phyloP scores from a whole-genome alignment of 2,329 filamentous ascomycete genomes.

The Aureobasidium zeae region DNA sequence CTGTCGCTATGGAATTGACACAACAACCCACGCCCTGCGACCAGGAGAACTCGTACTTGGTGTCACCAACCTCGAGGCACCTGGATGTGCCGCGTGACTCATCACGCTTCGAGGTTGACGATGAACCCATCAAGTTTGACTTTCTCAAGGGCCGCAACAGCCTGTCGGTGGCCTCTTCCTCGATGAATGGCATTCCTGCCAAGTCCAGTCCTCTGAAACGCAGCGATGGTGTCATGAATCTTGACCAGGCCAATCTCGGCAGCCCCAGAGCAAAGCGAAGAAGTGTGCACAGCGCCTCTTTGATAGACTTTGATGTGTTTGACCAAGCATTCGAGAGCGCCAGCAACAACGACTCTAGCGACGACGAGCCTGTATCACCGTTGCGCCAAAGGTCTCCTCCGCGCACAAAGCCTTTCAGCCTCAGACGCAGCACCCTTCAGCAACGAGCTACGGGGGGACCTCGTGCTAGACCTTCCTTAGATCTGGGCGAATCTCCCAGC shows the following conservation, averaged over 20 bases:
- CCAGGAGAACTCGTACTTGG: slow-evolving; percentile 21
- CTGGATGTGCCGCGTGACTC: slow-evolving; percentile 19
- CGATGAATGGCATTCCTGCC: slow-evolving; percentile 43
- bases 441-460: slow-evolving; percentile 56
- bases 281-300: slow-evolving; percentile 69
- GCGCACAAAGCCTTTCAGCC: slow-evolving; percentile 27
- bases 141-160: slow-evolving; percentile 34
- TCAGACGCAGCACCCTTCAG: slow-evolving; percentile 79
- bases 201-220: slow-evolving; percentile 82
- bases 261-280: slow-evolving; percentile 87
- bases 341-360: slow-evolving; percentile 20
- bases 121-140: slow-evolving; percentile 40
- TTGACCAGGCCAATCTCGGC: slow-evolving; percentile 67
- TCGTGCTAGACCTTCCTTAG: slow-evolving; percentile 31
- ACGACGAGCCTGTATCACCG: slow-evolving; percentile 15
- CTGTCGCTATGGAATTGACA: slow-evolving; percentile 36
- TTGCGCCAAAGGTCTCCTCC: slow-evolving; percentile 25
- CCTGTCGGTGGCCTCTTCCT: slow-evolving; percentile 30
- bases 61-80: slow-evolving; percentile 21
- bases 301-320: slow-evolving; percentile 66
- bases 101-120: slow-evolving; percentile 25
- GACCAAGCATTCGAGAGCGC: slow-evolving; percentile 43
- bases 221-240: slow-evolving; percentile 79
- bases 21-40: slow-evolving; percentile 30
- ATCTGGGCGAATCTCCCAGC: slow-evolving; percentile 21